phyloP scores from a whole-genome alignment of 257 asterid species.

The Datura wrightii region DNA sequence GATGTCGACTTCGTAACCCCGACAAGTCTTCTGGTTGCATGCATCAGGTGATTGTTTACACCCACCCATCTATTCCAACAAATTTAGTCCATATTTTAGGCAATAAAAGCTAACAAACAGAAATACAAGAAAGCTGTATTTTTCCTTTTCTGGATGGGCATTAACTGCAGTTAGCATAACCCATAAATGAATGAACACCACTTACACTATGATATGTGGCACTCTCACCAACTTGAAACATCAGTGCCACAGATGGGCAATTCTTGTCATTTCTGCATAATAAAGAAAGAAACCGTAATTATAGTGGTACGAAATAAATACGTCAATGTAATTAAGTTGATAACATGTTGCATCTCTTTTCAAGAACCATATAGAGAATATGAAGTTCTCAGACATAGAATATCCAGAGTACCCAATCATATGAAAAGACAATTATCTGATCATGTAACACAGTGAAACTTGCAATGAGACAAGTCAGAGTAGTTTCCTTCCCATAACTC shows the following conservation, averaged over 20 bases:
- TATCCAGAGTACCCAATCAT: neutral
- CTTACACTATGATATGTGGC: conserved; percentile 81
- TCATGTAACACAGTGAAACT: neutral
- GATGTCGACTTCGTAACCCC: conserved; percentile 85
- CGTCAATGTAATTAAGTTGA: neutral
- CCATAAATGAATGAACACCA: neutral
- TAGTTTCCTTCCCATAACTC: neutral
- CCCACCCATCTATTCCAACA: conserved; percentile 78
- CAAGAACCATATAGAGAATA: neutral
- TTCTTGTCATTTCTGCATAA: conserved; percentile 64
- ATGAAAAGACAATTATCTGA: neutral
- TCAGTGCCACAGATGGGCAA: conserved; percentile 82
- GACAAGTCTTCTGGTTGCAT: conserved; percentile 72
- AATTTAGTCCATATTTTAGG: conserved; percentile 37
- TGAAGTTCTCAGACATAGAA: neutral
- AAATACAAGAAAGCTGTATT: neutral
- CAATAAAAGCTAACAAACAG: conserved; percentile 23
- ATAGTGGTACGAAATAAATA: neutral
- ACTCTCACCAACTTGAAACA: conserved; percentile 87
- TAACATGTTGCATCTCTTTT: neutral
- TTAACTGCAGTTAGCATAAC: neutral
- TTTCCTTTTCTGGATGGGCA: neutral
- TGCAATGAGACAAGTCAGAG: neutral
- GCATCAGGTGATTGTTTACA: conserved; percentile 70
- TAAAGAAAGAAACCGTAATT: conserved; percentile 32